phyloP scores from a whole-genome alignment of 1,284 basidiomycete species.

The Chiua sp. region DNA sequence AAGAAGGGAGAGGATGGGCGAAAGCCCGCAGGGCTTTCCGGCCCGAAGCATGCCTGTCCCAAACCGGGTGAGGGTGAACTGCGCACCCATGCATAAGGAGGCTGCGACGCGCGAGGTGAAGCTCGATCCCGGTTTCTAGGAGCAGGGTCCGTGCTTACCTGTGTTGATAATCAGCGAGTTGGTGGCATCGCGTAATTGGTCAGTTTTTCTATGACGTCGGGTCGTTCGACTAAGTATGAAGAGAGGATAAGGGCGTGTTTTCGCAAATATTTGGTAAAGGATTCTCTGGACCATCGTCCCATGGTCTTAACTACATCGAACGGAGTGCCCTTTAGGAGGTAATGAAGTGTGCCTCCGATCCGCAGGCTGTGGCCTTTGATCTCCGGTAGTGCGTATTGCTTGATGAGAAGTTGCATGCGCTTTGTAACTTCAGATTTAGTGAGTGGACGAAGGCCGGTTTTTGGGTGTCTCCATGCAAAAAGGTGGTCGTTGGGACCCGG shows the following conservation, averaged over 20 bases:
- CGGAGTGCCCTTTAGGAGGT: not conserved
- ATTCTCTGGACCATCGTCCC: not conserved
- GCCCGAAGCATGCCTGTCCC: too few relatives aligned
- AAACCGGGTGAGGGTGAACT: too few relatives aligned
- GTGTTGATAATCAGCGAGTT: too few relatives aligned
- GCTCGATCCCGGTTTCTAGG: too few relatives aligned
- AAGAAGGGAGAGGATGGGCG: too few relatives aligned
- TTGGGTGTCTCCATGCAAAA: conserved; percentile 2
- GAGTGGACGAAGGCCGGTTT: not conserved
- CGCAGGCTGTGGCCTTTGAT: conserved; percentile 8
- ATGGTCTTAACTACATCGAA: conserved; percentile 13
- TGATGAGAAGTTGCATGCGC: not conserved
- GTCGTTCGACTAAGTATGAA: not conserved
- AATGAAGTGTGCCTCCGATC: conserved; percentile 9
- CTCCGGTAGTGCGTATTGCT: not conserved
- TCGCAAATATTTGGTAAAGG: not conserved
- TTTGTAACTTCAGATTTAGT: not conserved
- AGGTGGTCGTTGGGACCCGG: not conserved
- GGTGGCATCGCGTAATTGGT: too few relatives aligned
- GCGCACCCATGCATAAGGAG: too few relatives aligned
- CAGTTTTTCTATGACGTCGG: too few relatives aligned
- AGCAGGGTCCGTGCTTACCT: too few relatives aligned
- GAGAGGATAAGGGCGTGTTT: not conserved
- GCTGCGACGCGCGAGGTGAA: too few relatives aligned
- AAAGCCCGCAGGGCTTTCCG: too few relatives aligned